Percentiles rank a stretch among this genome's conserved stretches.
phyloP scores from a whole-genome alignment of 495 filamentous ascomycete genomes.

The Aspergillus leporis region DNA sequence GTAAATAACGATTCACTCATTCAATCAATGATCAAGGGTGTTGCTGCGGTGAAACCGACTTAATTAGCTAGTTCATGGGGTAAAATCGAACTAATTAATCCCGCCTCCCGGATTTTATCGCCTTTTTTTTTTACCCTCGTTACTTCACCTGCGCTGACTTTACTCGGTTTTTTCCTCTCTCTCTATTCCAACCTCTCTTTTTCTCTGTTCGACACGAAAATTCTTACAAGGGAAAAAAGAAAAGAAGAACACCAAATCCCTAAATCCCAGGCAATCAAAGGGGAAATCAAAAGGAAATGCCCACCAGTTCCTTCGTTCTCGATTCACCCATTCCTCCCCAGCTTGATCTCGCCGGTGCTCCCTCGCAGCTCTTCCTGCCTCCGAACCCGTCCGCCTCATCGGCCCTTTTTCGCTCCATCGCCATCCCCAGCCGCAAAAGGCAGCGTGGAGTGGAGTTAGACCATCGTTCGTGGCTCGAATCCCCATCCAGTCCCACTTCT shows the following conservation, averaged over 20 bases:
- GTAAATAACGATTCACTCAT: background rate
- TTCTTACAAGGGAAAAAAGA: conserved; percentile 4
- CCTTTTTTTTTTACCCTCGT: background rate
- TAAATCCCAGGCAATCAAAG: background rate
- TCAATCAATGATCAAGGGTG: background rate
- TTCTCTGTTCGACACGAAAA: background rate
- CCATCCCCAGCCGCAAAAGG: conserved; percentile 47
- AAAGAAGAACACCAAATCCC: background rate
- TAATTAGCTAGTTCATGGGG: background rate
- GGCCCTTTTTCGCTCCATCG: conserved; percentile 61
- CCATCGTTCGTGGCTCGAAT: conserved; percentile 29
- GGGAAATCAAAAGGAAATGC: conserved; percentile 40
- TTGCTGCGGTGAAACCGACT: background rate
- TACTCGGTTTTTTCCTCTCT: conserved; percentile 11
- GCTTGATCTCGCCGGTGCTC: conserved; percentile 55
- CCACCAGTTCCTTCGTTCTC: conserved; percentile 47
- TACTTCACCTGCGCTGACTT: background rate
- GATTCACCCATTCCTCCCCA: conserved; percentile 53
- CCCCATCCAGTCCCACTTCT: conserved; percentile 33
- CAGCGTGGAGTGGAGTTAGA: conserved; percentile 35
- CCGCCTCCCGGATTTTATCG: conserved; percentile 2
- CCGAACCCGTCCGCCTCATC: conserved; percentile 62
- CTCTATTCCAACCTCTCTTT: conserved; percentile 3
- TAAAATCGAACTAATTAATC: background rate
- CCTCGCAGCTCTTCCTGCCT: conserved; percentile 67